A percentile compares a stretch with the other conserved stretches of the same genome.
phyloP scores from a whole-genome alignment of 176 grass and related monocot genomes.

The Avena eriantha region DNA sequence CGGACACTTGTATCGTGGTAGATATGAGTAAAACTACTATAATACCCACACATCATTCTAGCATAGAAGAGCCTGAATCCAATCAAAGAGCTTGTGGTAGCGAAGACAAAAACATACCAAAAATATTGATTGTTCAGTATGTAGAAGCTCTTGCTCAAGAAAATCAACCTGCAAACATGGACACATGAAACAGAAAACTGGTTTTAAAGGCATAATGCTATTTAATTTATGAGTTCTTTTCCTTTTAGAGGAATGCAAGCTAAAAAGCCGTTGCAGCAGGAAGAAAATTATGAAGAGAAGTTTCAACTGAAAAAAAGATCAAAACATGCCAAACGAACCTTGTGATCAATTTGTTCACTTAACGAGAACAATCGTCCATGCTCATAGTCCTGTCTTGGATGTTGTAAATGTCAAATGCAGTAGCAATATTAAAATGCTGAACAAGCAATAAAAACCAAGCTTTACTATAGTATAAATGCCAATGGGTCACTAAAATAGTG shows the following conservation, averaged over 20 bases:
- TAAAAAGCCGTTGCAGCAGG: slow-evolving; percentile 17
- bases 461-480: background rate
- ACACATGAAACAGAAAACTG: slow-evolving; percentile 10
- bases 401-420: background rate
- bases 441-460: background rate
- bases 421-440: background rate
- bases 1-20: background rate
- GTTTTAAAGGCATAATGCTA: background rate
- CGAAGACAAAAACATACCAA: slow-evolving; percentile 57
- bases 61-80: background rate
- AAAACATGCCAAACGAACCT: slow-evolving; percentile 50
- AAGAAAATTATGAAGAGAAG: slow-evolving; percentile 21
- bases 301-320: slow-evolving; percentile 9
- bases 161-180: slow-evolving; percentile 67
- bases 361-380: slow-evolving; percentile 76
- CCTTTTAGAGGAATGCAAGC: background rate
- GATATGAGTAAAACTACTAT: slow-evolving; percentile 18
- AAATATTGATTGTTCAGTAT: slow-evolving; percentile 55
- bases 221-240: background rate
- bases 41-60: background rate
- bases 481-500: background rate
- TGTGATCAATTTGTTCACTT: slow-evolving; percentile 87
- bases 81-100: slow-evolving; percentile 3
- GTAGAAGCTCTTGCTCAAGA: slow-evolving; percentile 70
- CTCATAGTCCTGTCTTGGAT: slow-evolving; percentile 55